These are phyloP conservation scores for Leptographium galeiforme DNA, from an alignment of 2,329 filamentous ascomycete species.

Conservation along the genomic window DNA sequence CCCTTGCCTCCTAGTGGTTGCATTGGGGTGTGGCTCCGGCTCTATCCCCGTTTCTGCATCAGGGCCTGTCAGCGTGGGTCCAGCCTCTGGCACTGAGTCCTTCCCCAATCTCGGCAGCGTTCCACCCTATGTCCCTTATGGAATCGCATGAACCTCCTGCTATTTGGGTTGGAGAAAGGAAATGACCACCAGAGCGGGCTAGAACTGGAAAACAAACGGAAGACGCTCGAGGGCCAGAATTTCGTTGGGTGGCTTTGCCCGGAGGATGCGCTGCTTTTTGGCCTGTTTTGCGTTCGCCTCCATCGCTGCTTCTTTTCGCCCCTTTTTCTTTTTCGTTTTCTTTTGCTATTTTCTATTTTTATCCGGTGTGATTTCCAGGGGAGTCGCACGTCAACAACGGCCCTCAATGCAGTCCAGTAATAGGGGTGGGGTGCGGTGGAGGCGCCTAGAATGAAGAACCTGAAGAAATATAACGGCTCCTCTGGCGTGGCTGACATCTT, in stretches of 20 bases:
- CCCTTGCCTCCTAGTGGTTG: not conserved
- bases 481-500: conserved; percentile 8
- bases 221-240: not conserved
- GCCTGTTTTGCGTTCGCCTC: not conserved
- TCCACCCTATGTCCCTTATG: conserved; percentile 24
- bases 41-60: not conserved
- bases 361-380: conserved; percentile 3
- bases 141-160: conserved; percentile 20
- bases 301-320: not conserved
- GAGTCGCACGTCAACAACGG: conserved; percentile 1
- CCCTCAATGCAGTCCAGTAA: not conserved
- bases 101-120: conserved; percentile 27
- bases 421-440: not conserved
- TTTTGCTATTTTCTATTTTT: conserved; percentile 9
- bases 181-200: not conserved
- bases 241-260: not conserved
- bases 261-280: not conserved
- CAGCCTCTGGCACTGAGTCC: conserved; percentile 14
- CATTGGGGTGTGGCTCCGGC: not conserved
- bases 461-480: conserved; percentile 8
- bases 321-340: not conserved
- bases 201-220: not conserved
- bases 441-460: not conserved
- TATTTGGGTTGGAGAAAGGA: conserved; percentile 4
- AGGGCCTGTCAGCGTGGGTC: conserved; percentile 11